Percentiles rank a stretch among this genome's conserved stretches.
Evolutionary conservation across 2,329 filamentous ascomycete genomes (phyloP).

Genomic region (Trichoderma harzianum): DNA sequence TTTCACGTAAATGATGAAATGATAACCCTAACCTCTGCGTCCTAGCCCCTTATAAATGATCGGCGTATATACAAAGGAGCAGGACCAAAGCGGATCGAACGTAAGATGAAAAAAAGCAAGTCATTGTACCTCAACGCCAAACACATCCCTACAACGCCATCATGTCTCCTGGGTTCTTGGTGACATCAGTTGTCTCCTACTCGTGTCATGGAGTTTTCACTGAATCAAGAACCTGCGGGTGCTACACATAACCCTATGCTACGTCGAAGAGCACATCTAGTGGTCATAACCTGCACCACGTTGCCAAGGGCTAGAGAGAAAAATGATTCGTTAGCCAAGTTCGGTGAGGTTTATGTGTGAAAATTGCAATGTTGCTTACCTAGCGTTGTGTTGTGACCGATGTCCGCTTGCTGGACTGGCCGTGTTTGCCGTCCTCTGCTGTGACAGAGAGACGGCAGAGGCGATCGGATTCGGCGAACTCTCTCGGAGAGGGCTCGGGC

Average conservation of each 20-base stretch:
- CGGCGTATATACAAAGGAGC: slow-evolving; percentile 14
- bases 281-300: slow-evolving; percentile 45
- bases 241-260: not conserved
- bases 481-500: slow-evolving; percentile 36
- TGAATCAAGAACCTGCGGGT: not conserved
- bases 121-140: slow-evolving; percentile 11
- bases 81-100: not conserved
- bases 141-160: slow-evolving; percentile 6
- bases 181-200: not conserved
- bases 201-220: not conserved
- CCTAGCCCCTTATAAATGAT: slow-evolving; percentile 10
- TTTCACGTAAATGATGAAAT: not conserved
- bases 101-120: not conserved
- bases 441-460: slow-evolving; percentile 21
- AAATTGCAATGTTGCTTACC: slow-evolving; percentile 27
- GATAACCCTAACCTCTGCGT: not conserved
- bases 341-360: not conserved
- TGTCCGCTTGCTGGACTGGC: slow-evolving; percentile 34
- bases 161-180: not conserved
- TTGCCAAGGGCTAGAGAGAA: slow-evolving; percentile 40
- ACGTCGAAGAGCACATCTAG: not conserved
- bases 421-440: slow-evolving; percentile 32
- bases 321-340: not conserved
- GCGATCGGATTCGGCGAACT: slow-evolving; percentile 36
- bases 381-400: slow-evolving; percentile 39